A percentile compares a stretch with the other conserved stretches of the same genome.
Conservation (phyloP, 192 early-diverging fungal genomes). For the Glomus cerebriforme region DNA sequence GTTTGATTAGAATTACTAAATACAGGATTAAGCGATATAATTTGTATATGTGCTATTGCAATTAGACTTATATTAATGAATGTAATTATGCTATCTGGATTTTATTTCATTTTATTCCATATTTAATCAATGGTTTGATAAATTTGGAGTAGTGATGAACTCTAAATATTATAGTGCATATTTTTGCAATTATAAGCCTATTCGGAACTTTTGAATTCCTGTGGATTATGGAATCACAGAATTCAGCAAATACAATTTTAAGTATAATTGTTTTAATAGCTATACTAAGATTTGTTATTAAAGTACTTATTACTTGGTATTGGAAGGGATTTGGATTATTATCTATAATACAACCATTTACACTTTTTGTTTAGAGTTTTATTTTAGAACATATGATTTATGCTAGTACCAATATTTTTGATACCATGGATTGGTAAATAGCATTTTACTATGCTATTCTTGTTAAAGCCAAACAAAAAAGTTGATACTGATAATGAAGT, state of each 20-base stretch:
- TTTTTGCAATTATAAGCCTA: conserved; percentile 60
- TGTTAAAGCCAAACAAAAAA: conserved; percentile 79
- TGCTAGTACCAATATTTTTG: conserved; percentile 71
- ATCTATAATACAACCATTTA: conserved; percentile 71
- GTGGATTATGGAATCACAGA: conserved; percentile 72
- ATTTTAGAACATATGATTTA: conserved; percentile 74
- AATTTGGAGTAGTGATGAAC: conserved; percentile 77
- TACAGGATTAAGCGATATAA: conserved; percentile 49
- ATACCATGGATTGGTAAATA: conserved; percentile 73
- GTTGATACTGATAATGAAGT: too few relatives aligned
- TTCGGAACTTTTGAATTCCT: conserved; percentile 65
- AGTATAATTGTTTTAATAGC: conserved; percentile 67
- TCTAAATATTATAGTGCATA: conserved; percentile 63
- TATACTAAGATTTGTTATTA: conserved; percentile 71
- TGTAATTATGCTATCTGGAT: conserved; percentile 58
- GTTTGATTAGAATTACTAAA: conserved; percentile 42
- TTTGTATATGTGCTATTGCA: conserved; percentile 65
- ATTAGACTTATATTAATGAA: conserved; percentile 72
- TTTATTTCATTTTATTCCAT: conserved; percentile 68
- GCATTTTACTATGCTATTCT: conserved; percentile 83
- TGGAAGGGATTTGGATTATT: conserved; percentile 66
- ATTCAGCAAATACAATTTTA: conserved; percentile 59
- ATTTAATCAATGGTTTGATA: conserved; percentile 61
- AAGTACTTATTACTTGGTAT: conserved; percentile 68
- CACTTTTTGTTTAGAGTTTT: conserved; percentile 81